Percentiles rank a stretch among this genome's conserved stretches.
Conservation (phyloP, 306 rosid species). For the Senna tora region DNA sequence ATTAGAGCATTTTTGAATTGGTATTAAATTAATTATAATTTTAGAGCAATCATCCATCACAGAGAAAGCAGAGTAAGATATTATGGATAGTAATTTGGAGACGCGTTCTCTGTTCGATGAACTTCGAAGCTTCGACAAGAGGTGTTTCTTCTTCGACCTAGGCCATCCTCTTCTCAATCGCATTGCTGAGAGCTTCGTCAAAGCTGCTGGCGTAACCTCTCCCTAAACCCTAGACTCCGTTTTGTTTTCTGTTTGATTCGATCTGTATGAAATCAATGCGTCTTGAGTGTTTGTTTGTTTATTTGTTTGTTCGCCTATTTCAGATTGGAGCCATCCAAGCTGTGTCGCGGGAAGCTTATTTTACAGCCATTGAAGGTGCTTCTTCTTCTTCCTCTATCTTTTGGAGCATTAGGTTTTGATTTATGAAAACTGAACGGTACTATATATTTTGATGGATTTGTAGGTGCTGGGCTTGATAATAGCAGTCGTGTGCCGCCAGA, state of each 20-base stretch:
- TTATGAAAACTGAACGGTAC: constrained; percentile 1
- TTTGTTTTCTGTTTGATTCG: too few relatives aligned
- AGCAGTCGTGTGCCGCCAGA: constrained; percentile 49
- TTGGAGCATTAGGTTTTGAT: background rate
- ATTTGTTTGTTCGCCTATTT: background rate
- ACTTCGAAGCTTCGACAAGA: constrained; percentile 50
- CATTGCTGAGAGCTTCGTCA: constrained; percentile 73
- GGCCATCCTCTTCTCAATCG: constrained; percentile 88
- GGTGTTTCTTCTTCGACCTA: constrained; percentile 58
- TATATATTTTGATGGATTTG: background rate
- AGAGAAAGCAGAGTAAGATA: constrained; percentile 10
- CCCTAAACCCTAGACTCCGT: too few relatives aligned
- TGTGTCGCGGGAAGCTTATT: constrained; percentile 78
- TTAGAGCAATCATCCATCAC: background rate
- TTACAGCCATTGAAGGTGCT: constrained; percentile 68
- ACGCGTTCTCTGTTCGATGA: constrained; percentile 52
- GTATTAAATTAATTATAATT: too few relatives aligned
- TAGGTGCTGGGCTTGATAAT: constrained; percentile 57
- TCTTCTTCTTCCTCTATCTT: background rate
- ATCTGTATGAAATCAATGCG: too few relatives aligned
- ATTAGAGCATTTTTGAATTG: background rate
- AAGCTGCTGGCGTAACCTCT: constrained; percentile 70
- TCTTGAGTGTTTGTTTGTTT: too few relatives aligned
- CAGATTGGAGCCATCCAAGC: constrained; percentile 93
- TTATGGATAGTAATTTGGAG: constrained; percentile 46